Conservation (phyloP, 495 filamentous ascomycete species). For the Xylaria bambusicola region DNA sequence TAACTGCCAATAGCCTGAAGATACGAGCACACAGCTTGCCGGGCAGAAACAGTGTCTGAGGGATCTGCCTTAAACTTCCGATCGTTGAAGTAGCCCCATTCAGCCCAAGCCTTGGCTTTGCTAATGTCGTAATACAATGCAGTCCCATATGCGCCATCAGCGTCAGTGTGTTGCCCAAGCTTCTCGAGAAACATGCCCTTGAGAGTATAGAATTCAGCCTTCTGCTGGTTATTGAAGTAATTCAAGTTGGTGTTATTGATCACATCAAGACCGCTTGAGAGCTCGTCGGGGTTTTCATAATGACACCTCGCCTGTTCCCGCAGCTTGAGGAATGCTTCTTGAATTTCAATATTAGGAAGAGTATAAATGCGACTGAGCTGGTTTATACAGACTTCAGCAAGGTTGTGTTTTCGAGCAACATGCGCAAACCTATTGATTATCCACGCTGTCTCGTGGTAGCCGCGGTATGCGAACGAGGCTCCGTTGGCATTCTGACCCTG, state of each 20-base stretch:
- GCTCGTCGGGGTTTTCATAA: slow-evolving; percentile 90
- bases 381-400: slow-evolving; percentile 94
- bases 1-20: slow-evolving; percentile 93
- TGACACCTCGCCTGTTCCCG: slow-evolving; percentile 97
- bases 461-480: slow-evolving; percentile 88
- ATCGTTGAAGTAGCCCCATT: slow-evolving; percentile 99
- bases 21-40: slow-evolving; percentile 92
- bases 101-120: slow-evolving; percentile 96
- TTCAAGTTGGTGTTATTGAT: slow-evolving; percentile 99
- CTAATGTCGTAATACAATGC: slow-evolving; percentile 94
- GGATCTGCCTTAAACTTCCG: slow-evolving; percentile 89
- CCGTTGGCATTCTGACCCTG: slow-evolving; percentile 78
- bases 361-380: slow-evolving; percentile 98
- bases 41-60: slow-evolving; percentile 73
- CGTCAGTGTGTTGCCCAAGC: slow-evolving; percentile 81
- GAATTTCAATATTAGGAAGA: slow-evolving; percentile 98
- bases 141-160: slow-evolving; percentile 89
- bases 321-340: slow-evolving; percentile 97
- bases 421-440: slow-evolving; percentile 99
- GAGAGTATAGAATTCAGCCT: slow-evolving; percentile 97
- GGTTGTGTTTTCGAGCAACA: slow-evolving; percentile 93
- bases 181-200: slow-evolving; percentile 99
- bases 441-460: slow-evolving; percentile 99
- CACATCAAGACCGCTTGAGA: slow-evolving; percentile 90
- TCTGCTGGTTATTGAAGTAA: slow-evolving; percentile 94